Evolutionary conservation across 169 alveolate genomes (phyloP), one percentile per base, ranked within the genome.

Genomic region (Babesia bigemina): DNA sequence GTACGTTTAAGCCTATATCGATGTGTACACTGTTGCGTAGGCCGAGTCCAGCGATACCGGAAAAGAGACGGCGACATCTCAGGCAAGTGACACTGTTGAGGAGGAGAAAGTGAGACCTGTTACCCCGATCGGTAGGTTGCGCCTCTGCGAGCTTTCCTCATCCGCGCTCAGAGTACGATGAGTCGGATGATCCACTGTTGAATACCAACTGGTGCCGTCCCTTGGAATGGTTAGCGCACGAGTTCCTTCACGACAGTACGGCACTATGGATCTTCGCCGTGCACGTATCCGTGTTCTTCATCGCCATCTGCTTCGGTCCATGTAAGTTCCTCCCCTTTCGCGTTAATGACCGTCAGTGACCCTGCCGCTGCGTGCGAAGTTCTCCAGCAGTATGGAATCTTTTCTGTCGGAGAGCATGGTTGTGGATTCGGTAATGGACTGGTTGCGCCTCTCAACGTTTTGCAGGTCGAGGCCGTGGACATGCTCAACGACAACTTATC

Each of bases 261-360:
- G 66, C 76, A 10, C 39, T 55, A 17, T 67, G 39, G 42, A 36
- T 48, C 0, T 44, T 67, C 10, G 42, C 58, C 4, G 33, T 67
- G 33, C 58, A 67, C 47, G 21, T 67, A 16, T 19, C 53, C n/a
- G n/a, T 50, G 17, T 67, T 28, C 22, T 67, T 55, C 58, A 13
- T 67, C 24, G 33, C 66, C 14, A 8, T 67, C 66, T 67, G 50
- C 65, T 67, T 67, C 53, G 76, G 66, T 10, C 76, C 76, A 2
- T 16, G 70, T 61, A 61, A 4, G 70, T 61, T 61, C 13, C 61
- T 13, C 61, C 14, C 21, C 29, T 17, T 10, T 2, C 13, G 28
- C 61, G 61, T 17, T 53, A 10, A 53, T 53, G 14, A 9, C 11
- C 36, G 0, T 61, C 70, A 61, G 70, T 61, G 70, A 61, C 55